Percentiles rank a stretch among this genome's conserved stretches.
Evolutionary conservation across 306 rosid species (phyloP).

Genomic region (Trifolium fragiferum): DNA sequence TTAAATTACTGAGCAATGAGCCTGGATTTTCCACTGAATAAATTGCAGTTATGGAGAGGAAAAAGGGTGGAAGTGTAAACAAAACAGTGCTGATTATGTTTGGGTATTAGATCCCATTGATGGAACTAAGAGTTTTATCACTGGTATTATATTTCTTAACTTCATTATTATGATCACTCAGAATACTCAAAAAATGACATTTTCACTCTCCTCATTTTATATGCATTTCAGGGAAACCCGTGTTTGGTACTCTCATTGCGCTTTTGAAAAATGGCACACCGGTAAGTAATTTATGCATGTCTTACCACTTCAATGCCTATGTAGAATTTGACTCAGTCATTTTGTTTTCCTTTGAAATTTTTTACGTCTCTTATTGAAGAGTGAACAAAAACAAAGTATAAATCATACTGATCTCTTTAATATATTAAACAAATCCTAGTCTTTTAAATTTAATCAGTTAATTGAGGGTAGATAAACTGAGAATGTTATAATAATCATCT

Average conservation of each 20-base stretch:
- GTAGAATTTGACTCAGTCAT: not conserved
- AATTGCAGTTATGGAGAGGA: conserved; percentile 90
- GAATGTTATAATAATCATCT: not conserved
- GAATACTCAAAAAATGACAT: conserved; percentile 15
- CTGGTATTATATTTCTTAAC: conserved; percentile 66
- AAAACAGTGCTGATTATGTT: conserved; percentile 71
- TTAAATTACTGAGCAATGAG: not conserved
- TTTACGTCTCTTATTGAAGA: conserved; percentile 12
- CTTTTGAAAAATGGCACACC: conserved; percentile 75
- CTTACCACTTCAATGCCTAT: conserved; percentile 36
- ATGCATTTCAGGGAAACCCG: conserved; percentile 76
- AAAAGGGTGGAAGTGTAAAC: conserved; percentile 88
- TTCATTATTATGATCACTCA: not conserved
- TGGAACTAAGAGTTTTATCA: conserved; percentile 94
- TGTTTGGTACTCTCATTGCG: conserved; percentile 93
- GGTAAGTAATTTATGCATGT: conserved; percentile 56
- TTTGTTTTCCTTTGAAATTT: conserved; percentile 18
- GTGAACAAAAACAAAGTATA: conserved; percentile 17
- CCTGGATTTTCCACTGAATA: conserved; percentile 25
- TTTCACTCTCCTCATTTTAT: conserved; percentile 21
- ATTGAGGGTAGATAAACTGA: too few species aligned
- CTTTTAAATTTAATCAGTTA: too few species aligned
- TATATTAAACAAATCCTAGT: conserved; percentile 2
- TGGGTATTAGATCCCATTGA: conserved; percentile 98
- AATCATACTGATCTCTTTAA: conserved; percentile 11